Base-by-base conservation (phyloP, 192 early-diverging fungal genomes). In the Rhizophagus prolifer region DNA sequence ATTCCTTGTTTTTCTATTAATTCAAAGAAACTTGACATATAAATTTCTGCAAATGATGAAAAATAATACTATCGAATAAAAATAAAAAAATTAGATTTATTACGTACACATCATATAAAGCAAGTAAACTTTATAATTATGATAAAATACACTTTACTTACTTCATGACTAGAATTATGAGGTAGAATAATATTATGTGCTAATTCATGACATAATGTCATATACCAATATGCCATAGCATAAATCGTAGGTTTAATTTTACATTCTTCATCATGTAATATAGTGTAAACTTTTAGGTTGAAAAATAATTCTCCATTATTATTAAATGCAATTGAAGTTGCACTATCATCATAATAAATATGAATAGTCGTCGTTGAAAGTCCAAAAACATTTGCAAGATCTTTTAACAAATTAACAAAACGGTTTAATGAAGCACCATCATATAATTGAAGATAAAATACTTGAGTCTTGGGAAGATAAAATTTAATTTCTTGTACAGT, bases 121-220 rank as follows among this genome's bases (percentile, higher is more conserved):
- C 36, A 38, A 38, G 36, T 8, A 38, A 38, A 6, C 5, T 38
- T 38, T 38, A 38, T 38, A 38, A 38, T 38, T 7, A 38, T 5
- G 21, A n/a, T 13, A 34, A 65, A n/a, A 62, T 50, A 69, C 36
- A 60, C 64, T 68, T 78, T 47, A 60, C 64, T 68, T 78, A 86
- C 85, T 84, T 93, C 94, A 80, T 95, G 94, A 66, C 89, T 76
- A 47, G 88, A 84, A 77, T 92, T 87, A 79, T 96, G 95, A 16
- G 83, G 81, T 41, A 71, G 65, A 9, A 91, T 85, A 83, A 92
- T 92, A 66, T 93, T 90, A 76, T 95, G 94, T 9, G 86, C 94
- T 62, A 97, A 81, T 81, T 95, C 95, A 81, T 97, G 95, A 70
- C 91, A 92, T 50, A 88, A 82, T 4, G 88, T 90, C 87, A 95